Evolutionary conservation across 768 basidiomycete genomes (phyloP).

Genomic region (Kwoniella mangroviensis): DNA sequence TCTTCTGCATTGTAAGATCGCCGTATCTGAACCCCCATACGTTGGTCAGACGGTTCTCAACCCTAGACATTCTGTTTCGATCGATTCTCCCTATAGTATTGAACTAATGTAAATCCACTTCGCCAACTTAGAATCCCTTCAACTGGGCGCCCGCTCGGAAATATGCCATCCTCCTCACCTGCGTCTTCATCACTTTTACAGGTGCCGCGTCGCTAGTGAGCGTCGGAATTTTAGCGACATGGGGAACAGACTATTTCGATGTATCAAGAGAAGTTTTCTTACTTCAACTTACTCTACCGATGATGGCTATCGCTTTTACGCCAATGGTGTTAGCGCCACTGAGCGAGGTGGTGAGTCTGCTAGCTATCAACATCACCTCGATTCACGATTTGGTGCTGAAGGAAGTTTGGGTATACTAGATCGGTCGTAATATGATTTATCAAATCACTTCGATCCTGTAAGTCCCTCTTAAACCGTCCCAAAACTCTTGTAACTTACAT

Average conservation of each 20-base stretch:
- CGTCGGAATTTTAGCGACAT: constrained; percentile 20
- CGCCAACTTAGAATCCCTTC: constrained; percentile 49
- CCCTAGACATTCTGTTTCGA: not conserved
- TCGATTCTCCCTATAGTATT: not conserved
- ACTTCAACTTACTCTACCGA: constrained; percentile 28
- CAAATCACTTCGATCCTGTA: constrained; percentile 47
- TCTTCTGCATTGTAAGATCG: no score
- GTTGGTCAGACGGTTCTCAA: not conserved
- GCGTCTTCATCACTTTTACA: constrained; percentile 38
- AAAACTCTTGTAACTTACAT: no score
- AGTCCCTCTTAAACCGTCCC: no score
- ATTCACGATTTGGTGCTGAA: not conserved
- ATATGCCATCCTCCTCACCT: constrained; percentile 35
- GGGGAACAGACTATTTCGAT: constrained; percentile 33
- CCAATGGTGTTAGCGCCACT: constrained; percentile 50
- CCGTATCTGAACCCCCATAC: not conserved
- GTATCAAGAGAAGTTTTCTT: constrained; percentile 27
- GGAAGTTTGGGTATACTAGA: constrained; percentile 20
- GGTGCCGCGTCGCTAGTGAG: constrained; percentile 28
- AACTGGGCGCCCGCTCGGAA: constrained; percentile 48
- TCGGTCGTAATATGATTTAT: constrained; percentile 51
- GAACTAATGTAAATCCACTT: not conserved
- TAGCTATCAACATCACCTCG: not conserved
- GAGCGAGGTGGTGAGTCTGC: constrained; percentile 47
- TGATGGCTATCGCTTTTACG: constrained; percentile 46